Conservation (phyloP, 192 early-diverging fungal species). For the Oehlia diaphana region DNA sequence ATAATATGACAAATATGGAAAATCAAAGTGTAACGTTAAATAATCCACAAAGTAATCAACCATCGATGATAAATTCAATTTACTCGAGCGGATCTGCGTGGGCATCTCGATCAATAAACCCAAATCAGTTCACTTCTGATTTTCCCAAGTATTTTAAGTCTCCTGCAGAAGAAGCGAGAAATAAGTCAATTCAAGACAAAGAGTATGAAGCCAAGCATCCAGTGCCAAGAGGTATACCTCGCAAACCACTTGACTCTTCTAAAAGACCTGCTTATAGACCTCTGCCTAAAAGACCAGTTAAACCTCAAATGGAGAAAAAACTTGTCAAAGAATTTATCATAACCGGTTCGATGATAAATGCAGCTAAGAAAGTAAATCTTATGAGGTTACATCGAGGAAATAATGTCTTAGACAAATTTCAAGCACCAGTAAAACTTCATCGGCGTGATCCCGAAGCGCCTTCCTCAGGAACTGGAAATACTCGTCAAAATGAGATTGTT, state of each 20-base stretch:
- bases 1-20: background rate
- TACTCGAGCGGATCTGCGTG: too few relatives aligned
- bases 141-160: too few relatives aligned
- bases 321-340: slow-evolving; percentile 2
- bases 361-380: slow-evolving; percentile 21
- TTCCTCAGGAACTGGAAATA: background rate
- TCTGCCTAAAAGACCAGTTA: background rate
- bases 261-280: too few relatives aligned
- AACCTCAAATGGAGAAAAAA: background rate
- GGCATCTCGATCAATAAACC: background rate
- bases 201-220: background rate
- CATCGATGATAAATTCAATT: background rate
- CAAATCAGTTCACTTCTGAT: background rate
- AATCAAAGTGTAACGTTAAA: background rate
- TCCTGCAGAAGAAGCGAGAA: background rate
- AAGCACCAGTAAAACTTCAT: slow-evolving; percentile 58
- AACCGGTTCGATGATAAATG: background rate
- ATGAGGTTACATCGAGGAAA: slow-evolving; percentile 33
- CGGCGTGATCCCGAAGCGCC: slow-evolving; percentile 33
- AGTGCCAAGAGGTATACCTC: background rate
- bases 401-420: slow-evolving; percentile 52
- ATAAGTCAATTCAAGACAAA: background rate
- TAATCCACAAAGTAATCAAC: background rate
- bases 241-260: background rate
- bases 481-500: slow-evolving; percentile 9